Percentiles rank a stretch among this genome's conserved stretches.
phyloP scores from a whole-genome alignment of 2,329 filamentous ascomycete genomes.

The Xylaria digitata region DNA sequence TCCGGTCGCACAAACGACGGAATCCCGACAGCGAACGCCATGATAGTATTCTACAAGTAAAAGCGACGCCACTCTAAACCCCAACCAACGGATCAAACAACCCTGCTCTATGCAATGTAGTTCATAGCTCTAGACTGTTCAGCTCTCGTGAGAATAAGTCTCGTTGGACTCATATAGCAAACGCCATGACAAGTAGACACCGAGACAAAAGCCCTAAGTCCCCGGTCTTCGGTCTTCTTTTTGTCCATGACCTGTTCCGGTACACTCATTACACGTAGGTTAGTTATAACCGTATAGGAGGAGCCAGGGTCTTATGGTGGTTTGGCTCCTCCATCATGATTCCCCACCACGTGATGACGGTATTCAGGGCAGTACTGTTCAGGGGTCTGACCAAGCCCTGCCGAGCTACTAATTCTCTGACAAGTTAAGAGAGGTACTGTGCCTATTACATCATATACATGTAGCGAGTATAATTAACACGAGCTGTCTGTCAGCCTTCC shows the following conservation, averaged over 20 bases:
- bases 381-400: not conserved
- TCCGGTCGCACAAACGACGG: slow-evolving; percentile 9
- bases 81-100: not conserved
- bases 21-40: slow-evolving; percentile 9
- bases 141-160: not conserved
- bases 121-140: not conserved
- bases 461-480: slow-evolving; percentile 7
- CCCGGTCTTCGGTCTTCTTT: no score
- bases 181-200: not conserved
- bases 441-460: slow-evolving; percentile 6
- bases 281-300: not conserved
- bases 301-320: slow-evolving; percentile 19
- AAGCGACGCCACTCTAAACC: not conserved
- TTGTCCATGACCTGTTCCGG: not conserved
- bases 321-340: slow-evolving; percentile 15
- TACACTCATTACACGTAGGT: not conserved
- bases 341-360: slow-evolving; percentile 18
- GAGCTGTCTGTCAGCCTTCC: slow-evolving; percentile 10
- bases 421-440: not conserved
- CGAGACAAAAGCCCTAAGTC: not conserved
- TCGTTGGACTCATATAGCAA: not conserved
- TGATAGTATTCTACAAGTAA: not conserved
- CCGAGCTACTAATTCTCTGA: slow-evolving; percentile 3
- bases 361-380: not conserved
- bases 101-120: not conserved